Conservation (phyloP, 768 basidiomycete species). For the Trametes sanguinea region DNA sequence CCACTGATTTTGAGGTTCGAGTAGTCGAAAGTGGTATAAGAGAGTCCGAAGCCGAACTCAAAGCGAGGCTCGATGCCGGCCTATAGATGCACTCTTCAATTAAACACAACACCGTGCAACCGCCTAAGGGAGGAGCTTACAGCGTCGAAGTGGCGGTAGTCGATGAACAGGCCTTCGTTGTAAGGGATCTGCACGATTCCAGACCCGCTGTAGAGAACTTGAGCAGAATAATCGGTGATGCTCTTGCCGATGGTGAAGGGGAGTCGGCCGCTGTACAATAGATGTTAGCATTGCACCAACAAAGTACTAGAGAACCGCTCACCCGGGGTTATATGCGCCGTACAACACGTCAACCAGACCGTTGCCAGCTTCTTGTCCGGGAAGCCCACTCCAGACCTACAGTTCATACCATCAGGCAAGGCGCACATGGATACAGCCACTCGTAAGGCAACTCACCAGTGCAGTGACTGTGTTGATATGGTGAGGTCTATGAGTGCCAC, state of each 20-base stretch:
- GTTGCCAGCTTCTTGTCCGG: slow-evolving; percentile 76
- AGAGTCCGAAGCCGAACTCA: slow-evolving; percentile 87
- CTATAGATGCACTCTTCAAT: slow-evolving; percentile 38
- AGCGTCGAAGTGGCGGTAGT: slow-evolving; percentile 43
- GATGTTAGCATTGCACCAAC: not conserved
- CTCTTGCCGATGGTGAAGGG: slow-evolving; percentile 74
- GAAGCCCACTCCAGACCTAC: slow-evolving; percentile 53
- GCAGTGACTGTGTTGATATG: slow-evolving; percentile 2
- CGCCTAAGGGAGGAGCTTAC: slow-evolving; percentile 11
- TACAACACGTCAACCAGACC: slow-evolving; percentile 77
- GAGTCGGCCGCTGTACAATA: slow-evolving; percentile 48
- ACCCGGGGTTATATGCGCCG: slow-evolving; percentile 70
- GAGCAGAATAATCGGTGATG: slow-evolving; percentile 51
- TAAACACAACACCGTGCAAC: not conserved
- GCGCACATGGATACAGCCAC: not conserved
- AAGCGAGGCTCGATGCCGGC: slow-evolving; percentile 73
- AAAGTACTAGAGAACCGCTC: not conserved
- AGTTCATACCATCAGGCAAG: no score
- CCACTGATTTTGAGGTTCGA: slow-evolving; percentile 50
- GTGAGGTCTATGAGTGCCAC: not conserved
- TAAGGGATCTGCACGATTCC: slow-evolving; percentile 57
- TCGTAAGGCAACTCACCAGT: not conserved
- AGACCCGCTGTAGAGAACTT: slow-evolving; percentile 33
- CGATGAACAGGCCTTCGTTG: slow-evolving; percentile 48
- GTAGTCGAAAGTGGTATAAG: slow-evolving; percentile 81